Evolutionary conservation across 805 yeast genomes (phyloP).

Genomic region (Wickerhamiella musiphila): DNA sequence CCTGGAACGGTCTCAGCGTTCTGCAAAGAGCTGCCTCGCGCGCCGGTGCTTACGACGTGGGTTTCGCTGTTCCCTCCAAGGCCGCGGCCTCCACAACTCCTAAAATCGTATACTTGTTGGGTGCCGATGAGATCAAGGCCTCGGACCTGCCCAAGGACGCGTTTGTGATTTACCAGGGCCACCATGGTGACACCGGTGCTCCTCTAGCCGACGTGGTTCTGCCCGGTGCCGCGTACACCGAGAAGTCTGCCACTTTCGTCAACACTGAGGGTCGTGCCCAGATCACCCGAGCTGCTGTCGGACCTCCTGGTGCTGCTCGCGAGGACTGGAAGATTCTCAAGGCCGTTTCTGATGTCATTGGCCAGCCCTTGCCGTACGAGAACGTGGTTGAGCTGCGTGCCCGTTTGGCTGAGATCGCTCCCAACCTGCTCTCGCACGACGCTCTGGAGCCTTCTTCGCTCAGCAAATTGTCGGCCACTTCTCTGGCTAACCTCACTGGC

Average conservation of each 20-base stretch:
- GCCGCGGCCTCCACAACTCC: slow-evolving; percentile 35
- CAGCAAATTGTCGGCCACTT: slow-evolving; percentile 34
- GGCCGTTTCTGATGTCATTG: slow-evolving; percentile 65
- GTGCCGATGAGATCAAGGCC: slow-evolving; percentile 65
- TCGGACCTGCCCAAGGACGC: slow-evolving; percentile 66
- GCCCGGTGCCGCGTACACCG: slow-evolving; percentile 82
- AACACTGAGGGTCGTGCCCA: slow-evolving; percentile 86
- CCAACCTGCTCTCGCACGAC: slow-evolving; percentile 62
- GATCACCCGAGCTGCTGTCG: slow-evolving; percentile 69
- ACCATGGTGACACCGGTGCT: slow-evolving; percentile 83
- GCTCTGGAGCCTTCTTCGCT: slow-evolving; percentile 49
- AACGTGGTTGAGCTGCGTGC: slow-evolving; percentile 48
- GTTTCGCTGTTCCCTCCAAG: slow-evolving; percentile 41
- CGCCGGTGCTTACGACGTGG: slow-evolving; percentile 72
- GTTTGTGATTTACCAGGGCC: slow-evolving; percentile 79
- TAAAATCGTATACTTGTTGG: slow-evolving; percentile 61
- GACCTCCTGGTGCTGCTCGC: slow-evolving; percentile 77
- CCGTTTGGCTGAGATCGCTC: slow-evolving; percentile 62
- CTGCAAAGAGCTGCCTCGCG: slow-evolving; percentile 79
- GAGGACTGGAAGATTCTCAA: slow-evolving; percentile 83
- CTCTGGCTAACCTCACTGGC: slow-evolving; percentile 21
- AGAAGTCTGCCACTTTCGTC: slow-evolving; percentile 67
- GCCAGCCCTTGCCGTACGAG: slow-evolving; percentile 57
- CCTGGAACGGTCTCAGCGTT: slow-evolving; percentile 69
- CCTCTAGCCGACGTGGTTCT: slow-evolving; percentile 72